A percentile compares a stretch with the other conserved stretches of the same genome.
Evolutionary conservation across 2,329 filamentous ascomycete species (phyloP).

Genomic region (Fusarium mexicanum): DNA sequence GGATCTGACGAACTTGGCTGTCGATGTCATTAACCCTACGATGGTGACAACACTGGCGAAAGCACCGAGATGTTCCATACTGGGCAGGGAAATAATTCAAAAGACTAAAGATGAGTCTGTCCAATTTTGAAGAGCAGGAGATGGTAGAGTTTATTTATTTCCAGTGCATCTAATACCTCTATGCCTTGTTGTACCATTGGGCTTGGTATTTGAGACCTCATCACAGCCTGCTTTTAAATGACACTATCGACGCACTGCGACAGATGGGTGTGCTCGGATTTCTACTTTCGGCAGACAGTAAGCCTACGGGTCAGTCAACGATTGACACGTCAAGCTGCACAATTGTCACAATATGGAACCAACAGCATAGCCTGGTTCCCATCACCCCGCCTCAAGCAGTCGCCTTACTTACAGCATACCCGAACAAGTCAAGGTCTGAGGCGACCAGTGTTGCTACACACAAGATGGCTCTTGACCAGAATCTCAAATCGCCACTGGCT

Average conservation of each 20-base stretch:
- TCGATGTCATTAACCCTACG: no score
- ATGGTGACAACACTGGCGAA: no score
- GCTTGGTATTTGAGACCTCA: not conserved
- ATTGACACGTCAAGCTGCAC: conserved; percentile 14
- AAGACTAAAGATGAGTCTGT: no score
- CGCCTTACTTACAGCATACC: not conserved
- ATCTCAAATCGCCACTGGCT: accelerated
- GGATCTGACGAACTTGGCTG: no score
- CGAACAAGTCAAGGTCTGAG: accelerated
- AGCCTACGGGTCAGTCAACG: not conserved
- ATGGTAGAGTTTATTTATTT: no score
- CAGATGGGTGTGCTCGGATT: not conserved
- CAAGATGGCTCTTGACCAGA: accelerated
- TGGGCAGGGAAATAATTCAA: no score
- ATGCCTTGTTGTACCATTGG: not conserved
- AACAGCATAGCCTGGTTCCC: conserved; percentile 4
- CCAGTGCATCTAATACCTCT: no score
- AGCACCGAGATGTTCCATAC: no score
- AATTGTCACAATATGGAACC: not conserved
- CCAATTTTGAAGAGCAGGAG: no score
- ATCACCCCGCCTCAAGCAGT: conserved; percentile 1
- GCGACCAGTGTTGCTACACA: accelerated
- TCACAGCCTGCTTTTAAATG: not conserved
- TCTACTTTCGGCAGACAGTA: not conserved
- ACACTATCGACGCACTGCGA: not conserved